phyloP scores from a whole-genome alignment of 768 basidiomycete genomes.

The Termitomyces sp. region DNA sequence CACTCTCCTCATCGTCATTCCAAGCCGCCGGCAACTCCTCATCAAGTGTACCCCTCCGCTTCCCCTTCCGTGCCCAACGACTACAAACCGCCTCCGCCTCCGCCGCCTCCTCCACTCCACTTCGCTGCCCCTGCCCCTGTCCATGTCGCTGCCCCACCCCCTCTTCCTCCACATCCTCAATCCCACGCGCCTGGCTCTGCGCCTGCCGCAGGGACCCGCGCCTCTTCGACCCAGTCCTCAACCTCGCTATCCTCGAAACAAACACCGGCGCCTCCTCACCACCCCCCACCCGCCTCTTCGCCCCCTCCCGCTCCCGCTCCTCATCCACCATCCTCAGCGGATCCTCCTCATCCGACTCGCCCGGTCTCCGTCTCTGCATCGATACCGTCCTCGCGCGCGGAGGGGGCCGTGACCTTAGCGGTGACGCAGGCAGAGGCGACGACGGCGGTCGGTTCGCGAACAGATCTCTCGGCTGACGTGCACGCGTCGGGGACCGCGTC shows the following conservation, averaged over 20 bases:
- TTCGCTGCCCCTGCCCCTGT: not conserved
- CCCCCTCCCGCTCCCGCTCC: conserved; percentile 14
- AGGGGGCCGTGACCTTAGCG: conserved; percentile 56
- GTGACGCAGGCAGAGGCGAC: conserved; percentile 61
- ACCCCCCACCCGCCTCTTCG: not conserved
- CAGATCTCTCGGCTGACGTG: conserved; percentile 20
- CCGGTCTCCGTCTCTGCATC: conserved; percentile 2
- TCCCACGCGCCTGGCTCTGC: not conserved
- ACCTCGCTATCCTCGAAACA: not conserved
- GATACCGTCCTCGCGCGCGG: conserved; percentile 29
- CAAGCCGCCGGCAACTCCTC: conserved; percentile 55
- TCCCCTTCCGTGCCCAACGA: conserved; percentile 15
- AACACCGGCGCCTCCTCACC: not conserved
- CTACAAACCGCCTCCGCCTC: conserved; percentile 12
- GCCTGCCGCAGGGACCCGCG: not conserved
- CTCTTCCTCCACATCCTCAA: not conserved
- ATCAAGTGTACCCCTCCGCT: conserved; percentile 51
- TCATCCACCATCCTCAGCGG: conserved; percentile 23
- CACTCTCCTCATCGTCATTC: conserved; percentile 38
- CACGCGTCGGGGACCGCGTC: not conserved
- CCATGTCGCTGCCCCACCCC: not conserved
- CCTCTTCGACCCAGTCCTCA: not conserved
- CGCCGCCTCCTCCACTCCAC: conserved; percentile 8
- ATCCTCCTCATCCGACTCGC: conserved; percentile 23
- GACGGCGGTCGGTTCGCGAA: conserved; percentile 59